Conservation (phyloP, 148 eudicot genomes). For the Camellia sinensis region DNA sequence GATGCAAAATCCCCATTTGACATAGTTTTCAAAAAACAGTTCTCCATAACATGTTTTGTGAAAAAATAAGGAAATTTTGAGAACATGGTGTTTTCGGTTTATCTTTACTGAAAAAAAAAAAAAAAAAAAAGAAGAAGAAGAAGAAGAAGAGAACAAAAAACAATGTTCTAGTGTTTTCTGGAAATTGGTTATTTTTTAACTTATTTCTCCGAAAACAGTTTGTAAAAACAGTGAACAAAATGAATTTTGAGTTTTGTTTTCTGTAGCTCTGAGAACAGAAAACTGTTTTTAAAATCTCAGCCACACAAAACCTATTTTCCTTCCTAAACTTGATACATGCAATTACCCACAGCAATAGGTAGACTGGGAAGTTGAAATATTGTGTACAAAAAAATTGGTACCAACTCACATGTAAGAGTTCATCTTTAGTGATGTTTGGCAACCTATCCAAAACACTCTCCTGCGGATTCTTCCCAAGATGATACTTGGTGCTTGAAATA, state of each 20-base stretch:
- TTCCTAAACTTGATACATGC: neutral
- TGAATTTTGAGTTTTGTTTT: neutral
- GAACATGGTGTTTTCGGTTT: neutral
- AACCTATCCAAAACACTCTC: conserved; percentile 87
- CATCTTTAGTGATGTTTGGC: conserved; percentile 65
- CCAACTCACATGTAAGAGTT: conserved; percentile 68
- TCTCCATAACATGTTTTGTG: neutral
- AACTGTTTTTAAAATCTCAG: neutral
- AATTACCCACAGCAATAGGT: neutral
- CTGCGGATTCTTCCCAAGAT: conserved; percentile 63
- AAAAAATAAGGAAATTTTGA: neutral
- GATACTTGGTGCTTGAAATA: conserved; percentile 76
- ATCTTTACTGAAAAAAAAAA: neutral
- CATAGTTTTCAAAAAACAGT: neutral
- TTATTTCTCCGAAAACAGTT: neutral
- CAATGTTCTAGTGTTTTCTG: neutral
- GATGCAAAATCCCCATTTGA: neutral
- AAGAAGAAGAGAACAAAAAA: neutral
- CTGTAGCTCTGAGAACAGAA: neutral
- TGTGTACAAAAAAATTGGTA: neutral
- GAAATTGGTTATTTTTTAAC: neutral
- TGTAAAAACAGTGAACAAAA: neutral
- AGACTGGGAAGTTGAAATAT: neutral
- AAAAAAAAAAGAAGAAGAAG: neutral
- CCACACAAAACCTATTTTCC: neutral